Base-by-base conservation (phyloP, 73 alveolate species). In the Breviolum minutum region DNA sequence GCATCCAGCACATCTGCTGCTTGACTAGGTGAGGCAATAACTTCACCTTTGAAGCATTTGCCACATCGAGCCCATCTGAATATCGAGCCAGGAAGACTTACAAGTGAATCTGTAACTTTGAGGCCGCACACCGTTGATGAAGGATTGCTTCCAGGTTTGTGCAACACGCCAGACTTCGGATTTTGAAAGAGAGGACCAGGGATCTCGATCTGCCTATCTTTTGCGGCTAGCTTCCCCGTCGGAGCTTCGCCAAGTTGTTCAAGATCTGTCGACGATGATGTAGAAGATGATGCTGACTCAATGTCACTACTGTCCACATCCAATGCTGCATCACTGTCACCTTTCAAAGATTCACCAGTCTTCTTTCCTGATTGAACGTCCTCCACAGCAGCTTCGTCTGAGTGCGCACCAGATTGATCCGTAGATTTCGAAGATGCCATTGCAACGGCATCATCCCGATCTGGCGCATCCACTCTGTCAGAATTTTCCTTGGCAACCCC, bases 121-220 rank as follows among this genome's bases (percentile, higher is more conserved):
- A 80, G 8, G 66, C 89, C 89, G 9, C 89, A 80, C 4, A 0
- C 6, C 7, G 32, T 7, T 0, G 61, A 20, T 9, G 16, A 0
- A 8, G 13, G 26, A 13, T 11, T 3, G 0, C 69, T 22, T 0
- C 26, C 19, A 9, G 48, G 66, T 29, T 30, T 63, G 64, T 64
- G 95, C 81, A 87, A 19, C 54, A 87, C 76, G n/a, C 11, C 27
- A 0, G 95, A 63, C 22, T 32, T 87, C 0, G 0, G 20, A n/a
- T 87, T 66, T 69, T 87, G 95, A 66, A 29, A 29, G 8, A 63
- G 40, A 6, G 95, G 95, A 9, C 77, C 94, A 2, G 70, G 79
- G 3, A 85, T 24, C 12, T 87, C 95, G 19, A 29, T 6, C 14
- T 5, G n/a, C 14, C 17, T 13, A 12, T 24, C 17, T 9, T 22